Conservation (phyloP, 2,329 filamentous ascomycete species). For the Talaromyces sp. region DNA sequence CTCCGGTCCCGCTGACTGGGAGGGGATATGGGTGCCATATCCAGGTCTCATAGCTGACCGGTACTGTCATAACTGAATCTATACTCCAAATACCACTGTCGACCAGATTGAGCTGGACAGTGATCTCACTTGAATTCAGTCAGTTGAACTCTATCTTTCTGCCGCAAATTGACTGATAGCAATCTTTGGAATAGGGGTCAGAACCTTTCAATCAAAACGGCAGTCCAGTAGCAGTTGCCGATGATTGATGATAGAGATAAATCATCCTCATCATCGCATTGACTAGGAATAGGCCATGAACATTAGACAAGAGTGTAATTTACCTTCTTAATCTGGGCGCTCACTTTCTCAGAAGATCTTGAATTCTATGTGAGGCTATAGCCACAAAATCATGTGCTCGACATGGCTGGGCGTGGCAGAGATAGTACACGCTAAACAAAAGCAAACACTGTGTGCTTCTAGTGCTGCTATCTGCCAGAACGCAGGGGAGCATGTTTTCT, state of each 20-base stretch:
- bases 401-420: slow-evolving; percentile 13
- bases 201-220: slow-evolving; percentile 20
- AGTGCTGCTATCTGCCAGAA: slow-evolving; percentile 5
- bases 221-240: slow-evolving; percentile 18
- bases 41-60: slow-evolving; percentile 4
- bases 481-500: slow-evolving; percentile 1
- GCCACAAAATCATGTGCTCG: slow-evolving; percentile 19
- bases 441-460: slow-evolving; percentile 5
- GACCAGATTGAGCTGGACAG: slow-evolving; percentile 16
- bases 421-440: slow-evolving; percentile 17
- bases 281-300: background rate
- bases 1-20: background rate
- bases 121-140: slow-evolving; percentile 14
- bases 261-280: slow-evolving; percentile 2
- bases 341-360: background rate
- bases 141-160: background rate
- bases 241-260: background rate
- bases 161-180: background rate
- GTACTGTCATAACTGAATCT: background rate
- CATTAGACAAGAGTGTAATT: background rate
- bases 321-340: background rate
- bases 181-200: background rate
- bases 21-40: background rate
- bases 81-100: slow-evolving; percentile 20
- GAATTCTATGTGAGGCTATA: slow-evolving; percentile 18